These are phyloP conservation scores for Spizellomyces sp. DNA, from an alignment of 192 early-diverging fungal species.

Conservation along the genomic window DNA sequence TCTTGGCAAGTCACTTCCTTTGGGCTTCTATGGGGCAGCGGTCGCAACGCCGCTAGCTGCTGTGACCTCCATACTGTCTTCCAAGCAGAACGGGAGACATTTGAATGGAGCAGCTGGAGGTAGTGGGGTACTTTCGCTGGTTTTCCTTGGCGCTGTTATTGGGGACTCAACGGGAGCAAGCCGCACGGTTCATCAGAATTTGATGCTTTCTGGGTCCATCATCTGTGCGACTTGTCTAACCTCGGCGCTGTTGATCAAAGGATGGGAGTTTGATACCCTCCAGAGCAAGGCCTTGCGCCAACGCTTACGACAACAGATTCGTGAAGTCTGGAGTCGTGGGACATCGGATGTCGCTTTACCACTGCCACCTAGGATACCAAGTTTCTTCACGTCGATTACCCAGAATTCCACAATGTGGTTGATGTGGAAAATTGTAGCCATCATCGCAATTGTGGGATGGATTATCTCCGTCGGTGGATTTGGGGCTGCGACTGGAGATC, in stretches of 20 bases:
- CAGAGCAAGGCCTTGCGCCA: background rate
- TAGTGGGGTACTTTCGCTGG: background rate
- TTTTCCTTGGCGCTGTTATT: slow-evolving; percentile 3
- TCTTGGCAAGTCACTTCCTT: too few species aligned
- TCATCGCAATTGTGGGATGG: slow-evolving; percentile 12
- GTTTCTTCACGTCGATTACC: background rate
- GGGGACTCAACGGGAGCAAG: background rate
- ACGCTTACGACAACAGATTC: background rate
- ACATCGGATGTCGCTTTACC: background rate
- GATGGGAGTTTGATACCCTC: slow-evolving; percentile 1
- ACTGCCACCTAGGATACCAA: background rate
- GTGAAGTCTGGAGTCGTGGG: background rate
- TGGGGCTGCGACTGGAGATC: background rate
- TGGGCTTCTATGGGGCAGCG: slow-evolving; percentile 2
- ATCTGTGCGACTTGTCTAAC: background rate
- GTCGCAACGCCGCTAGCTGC: background rate
- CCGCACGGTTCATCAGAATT: too few species aligned
- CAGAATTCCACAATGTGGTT: background rate
- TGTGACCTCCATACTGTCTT: background rate
- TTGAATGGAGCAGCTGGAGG: background rate
- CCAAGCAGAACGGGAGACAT: background rate
- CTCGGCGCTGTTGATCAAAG: background rate
- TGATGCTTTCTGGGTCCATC: too few species aligned
- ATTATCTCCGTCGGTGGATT: slow-evolving; percentile 4
- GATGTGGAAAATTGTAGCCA: slow-evolving; percentile 1